Percentiles rank a stretch among this genome's conserved stretches.
These are phyloP conservation scores for Wickerhamomyces sp. DNA, from an alignment of 1,139 yeast genomes.

Conservation along the genomic window DNA sequence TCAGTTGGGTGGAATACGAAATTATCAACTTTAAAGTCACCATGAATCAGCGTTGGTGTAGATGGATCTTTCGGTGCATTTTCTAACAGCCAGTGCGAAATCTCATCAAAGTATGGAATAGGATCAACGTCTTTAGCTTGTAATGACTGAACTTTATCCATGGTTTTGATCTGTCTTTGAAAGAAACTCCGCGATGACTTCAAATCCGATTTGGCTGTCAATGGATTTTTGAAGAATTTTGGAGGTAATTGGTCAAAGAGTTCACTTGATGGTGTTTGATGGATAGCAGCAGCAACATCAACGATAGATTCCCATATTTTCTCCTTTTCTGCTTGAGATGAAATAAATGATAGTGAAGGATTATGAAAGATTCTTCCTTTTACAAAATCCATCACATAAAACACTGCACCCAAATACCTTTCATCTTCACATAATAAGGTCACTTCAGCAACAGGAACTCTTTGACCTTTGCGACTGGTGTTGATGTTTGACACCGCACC, in stretches of 20 bases:
- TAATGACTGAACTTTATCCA: constrained; percentile 41
- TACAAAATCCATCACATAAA: constrained; percentile 58
- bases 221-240: constrained; percentile 40
- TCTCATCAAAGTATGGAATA: constrained; percentile 44
- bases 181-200: constrained; percentile 46
- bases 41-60: constrained; percentile 50
- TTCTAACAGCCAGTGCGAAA: constrained; percentile 38
- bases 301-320: constrained; percentile 48
- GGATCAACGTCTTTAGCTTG: constrained; percentile 48
- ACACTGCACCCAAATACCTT: constrained; percentile 42
- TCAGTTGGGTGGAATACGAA: constrained; percentile 48
- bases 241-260: constrained; percentile 42
- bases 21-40: constrained; percentile 66
- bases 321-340: constrained; percentile 24
- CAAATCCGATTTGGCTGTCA: constrained; percentile 4
- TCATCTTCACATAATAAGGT: constrained; percentile 49
- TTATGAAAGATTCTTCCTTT: constrained; percentile 56
- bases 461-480: constrained; percentile 7
- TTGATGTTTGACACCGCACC: constrained; percentile 38
- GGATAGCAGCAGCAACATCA: constrained; percentile 47
- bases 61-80: constrained; percentile 45
- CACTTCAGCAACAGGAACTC: constrained; percentile 47
- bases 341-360: constrained; percentile 38
- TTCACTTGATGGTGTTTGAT: constrained; percentile 42
- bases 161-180: constrained; percentile 49